A percentile compares a stretch with the other conserved stretches of the same genome.
phyloP scores from a whole-genome alignment of 1,284 basidiomycete genomes.

The Boletus sp. region DNA sequence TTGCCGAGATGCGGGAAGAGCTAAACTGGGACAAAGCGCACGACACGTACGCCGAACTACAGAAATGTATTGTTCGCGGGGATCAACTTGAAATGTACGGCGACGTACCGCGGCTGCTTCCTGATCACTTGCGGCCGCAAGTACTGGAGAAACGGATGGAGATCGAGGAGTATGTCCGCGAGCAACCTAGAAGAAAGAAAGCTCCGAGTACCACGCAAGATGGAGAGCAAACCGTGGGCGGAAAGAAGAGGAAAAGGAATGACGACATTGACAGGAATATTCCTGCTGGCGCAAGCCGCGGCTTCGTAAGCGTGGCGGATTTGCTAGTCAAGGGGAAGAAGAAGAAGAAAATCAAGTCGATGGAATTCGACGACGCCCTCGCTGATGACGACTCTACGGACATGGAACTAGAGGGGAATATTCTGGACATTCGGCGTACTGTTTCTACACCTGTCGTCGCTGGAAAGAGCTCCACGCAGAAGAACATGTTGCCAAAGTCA shows the following conservation, averaged over 20 bases:
- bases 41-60: constrained; percentile 85
- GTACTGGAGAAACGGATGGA: constrained; percentile 83
- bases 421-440: constrained; percentile 47
- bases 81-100: constrained; percentile 88
- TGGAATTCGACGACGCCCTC: constrained; percentile 35
- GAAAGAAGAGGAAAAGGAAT: constrained; percentile 68
- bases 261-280: constrained; percentile 65
- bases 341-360: constrained; percentile 47
- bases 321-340: constrained; percentile 46
- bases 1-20: constrained; percentile 91
- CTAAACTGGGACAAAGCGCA: constrained; percentile 90
- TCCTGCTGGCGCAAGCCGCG: constrained; percentile 58
- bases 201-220: constrained; percentile 25
- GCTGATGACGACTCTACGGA: constrained; percentile 63
- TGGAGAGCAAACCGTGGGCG: constrained; percentile 32
- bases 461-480: constrained; percentile 30
- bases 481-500: constrained; percentile 39
- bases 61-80: constrained; percentile 84
- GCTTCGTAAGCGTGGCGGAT: constrained; percentile 63
- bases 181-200: constrained; percentile 43
- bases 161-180: constrained; percentile 68
- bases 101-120: constrained; percentile 87
- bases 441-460: constrained; percentile 42
- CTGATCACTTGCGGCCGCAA: constrained; percentile 72
- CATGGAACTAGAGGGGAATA: constrained; percentile 54